Percentiles rank a stretch among this genome's conserved stretches.
Conservation (phyloP, 192 early-diverging fungal genomes). For the Phlyctochytrium arcticum region DNA sequence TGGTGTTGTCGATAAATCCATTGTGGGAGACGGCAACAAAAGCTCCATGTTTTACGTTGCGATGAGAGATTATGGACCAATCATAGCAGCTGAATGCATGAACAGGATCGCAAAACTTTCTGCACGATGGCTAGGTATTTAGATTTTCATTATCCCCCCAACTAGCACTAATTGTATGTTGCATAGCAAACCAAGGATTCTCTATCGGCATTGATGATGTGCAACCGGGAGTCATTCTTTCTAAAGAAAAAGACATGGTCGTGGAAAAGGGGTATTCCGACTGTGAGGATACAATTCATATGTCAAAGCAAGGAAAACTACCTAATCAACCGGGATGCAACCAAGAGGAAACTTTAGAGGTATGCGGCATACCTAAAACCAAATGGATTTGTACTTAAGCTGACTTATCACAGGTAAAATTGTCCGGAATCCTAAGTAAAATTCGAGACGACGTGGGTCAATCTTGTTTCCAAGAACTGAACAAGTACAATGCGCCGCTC, state of each 20-base stretch:
- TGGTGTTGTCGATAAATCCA: slow-evolving; percentile 88
- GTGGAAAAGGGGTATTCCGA: slow-evolving; percentile 76
- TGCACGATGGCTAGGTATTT: slow-evolving; percentile 78
- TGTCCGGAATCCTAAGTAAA: slow-evolving; percentile 82
- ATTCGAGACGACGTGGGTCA: slow-evolving; percentile 91
- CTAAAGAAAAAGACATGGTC: slow-evolving; percentile 71
- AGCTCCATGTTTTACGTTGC: slow-evolving; percentile 92
- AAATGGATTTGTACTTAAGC: background rate
- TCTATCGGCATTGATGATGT: slow-evolving; percentile 99
- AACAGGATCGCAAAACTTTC: slow-evolving; percentile 90
- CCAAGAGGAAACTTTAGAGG: slow-evolving; percentile 84
- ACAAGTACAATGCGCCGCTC: slow-evolving; percentile 91
- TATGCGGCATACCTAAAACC: background rate
- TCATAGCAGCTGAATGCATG: slow-evolving; percentile 86
- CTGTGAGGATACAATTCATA: slow-evolving; percentile 78
- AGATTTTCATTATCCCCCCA: background rate
- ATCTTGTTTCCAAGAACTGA: slow-evolving; percentile 88
- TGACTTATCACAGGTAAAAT: slow-evolving; percentile 34
- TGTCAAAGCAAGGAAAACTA: slow-evolving; percentile 66
- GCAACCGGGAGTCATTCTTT: slow-evolving; percentile 74
- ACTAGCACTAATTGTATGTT: background rate
- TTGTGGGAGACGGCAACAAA: slow-evolving; percentile 97
- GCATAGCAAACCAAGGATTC: slow-evolving; percentile 81
- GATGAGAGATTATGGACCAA: slow-evolving; percentile 84
- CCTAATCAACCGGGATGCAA: slow-evolving; percentile 84